A percentile compares a stretch with the other conserved stretches of the same genome.
Conservation (phyloP, 345 rosid genomes). For the Ceriops decandra region DNA sequence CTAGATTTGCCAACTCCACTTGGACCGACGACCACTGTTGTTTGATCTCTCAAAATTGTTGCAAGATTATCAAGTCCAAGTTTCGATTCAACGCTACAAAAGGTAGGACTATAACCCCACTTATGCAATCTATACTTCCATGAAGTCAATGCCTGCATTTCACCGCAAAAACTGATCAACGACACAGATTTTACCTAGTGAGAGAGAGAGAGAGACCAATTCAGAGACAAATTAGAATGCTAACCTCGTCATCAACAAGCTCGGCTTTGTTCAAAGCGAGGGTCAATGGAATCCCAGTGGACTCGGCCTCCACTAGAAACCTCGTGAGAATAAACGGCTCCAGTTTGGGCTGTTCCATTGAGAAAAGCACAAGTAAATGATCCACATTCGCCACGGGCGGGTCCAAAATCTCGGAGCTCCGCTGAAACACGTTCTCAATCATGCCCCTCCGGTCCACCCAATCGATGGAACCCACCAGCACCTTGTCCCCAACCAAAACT, state of each 20-base stretch:
- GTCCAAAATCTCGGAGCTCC: constrained; percentile 57
- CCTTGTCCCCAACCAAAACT: constrained; percentile 85
- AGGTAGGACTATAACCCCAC: constrained; percentile 82
- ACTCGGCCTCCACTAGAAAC: constrained; percentile 87
- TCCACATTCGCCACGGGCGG: constrained; percentile 95
- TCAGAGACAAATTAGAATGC: background rate
- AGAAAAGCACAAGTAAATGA: constrained; percentile 71
- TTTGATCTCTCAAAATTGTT: constrained; percentile 57
- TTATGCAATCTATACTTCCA: constrained; percentile 63
- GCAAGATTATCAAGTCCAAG: constrained; percentile 63
- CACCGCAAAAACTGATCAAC: constrained; percentile 1
- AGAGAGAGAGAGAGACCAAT: background rate
- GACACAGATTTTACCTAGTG: too few species aligned
- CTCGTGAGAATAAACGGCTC: constrained; percentile 79
- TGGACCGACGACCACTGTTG: constrained; percentile 93
- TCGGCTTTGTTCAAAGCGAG: constrained; percentile 79
- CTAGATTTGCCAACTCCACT: constrained; percentile 99
- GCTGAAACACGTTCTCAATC: constrained; percentile 83
- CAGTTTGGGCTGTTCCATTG: constrained; percentile 67
- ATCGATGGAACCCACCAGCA: constrained; percentile 78
- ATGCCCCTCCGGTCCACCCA: constrained; percentile 82
- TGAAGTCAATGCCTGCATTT: constrained; percentile 47
- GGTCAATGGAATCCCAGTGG: constrained; percentile 68
- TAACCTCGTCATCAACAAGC: constrained; percentile 64
- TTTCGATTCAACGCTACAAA: constrained; percentile 75